Percentiles rank a stretch among this genome's conserved stretches.
These are phyloP conservation scores for Torulaspora globosa DNA, from an alignment of 1,139 yeast species.

Conservation along the genomic window DNA sequence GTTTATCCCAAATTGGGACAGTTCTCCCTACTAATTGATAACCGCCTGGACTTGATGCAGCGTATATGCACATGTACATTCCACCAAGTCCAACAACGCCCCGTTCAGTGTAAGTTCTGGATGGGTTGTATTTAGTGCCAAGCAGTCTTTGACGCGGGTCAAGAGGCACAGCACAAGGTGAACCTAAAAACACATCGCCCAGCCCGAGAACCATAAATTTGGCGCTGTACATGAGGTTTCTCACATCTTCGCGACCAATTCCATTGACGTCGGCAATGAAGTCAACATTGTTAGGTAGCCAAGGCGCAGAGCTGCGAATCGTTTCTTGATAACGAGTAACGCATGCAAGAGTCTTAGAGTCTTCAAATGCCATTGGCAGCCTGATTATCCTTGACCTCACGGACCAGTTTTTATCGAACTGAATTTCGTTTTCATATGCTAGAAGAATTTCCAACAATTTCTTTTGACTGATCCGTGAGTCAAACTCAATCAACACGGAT, in stretches of 20 bases:
- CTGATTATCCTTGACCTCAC: slow-evolving; percentile 77
- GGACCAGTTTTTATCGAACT: slow-evolving; percentile 74
- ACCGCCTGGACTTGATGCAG: slow-evolving; percentile 99
- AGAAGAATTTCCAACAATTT: slow-evolving; percentile 59
- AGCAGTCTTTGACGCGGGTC: slow-evolving; percentile 92
- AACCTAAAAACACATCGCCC: slow-evolving; percentile 96
- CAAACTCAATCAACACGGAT: slow-evolving; percentile 82
- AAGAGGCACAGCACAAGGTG: slow-evolving; percentile 96
- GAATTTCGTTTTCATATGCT: slow-evolving; percentile 70
- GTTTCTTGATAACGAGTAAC: slow-evolving; percentile 91
- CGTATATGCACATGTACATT: slow-evolving; percentile 96
- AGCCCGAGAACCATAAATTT: slow-evolving; percentile 87
- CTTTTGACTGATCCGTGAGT: slow-evolving; percentile 54
- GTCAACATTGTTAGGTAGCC: slow-evolving; percentile 97
- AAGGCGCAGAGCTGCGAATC: slow-evolving; percentile 87
- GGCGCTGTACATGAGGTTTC: slow-evolving; percentile 81
- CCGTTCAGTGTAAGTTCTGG: slow-evolving; percentile 91
- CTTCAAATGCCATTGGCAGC: slow-evolving; percentile 96
- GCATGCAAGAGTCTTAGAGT: slow-evolving; percentile 78
- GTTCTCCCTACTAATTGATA: slow-evolving; percentile 96
- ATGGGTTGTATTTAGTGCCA: slow-evolving; percentile 93
- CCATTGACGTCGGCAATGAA: slow-evolving; percentile 87
- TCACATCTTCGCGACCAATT: slow-evolving; percentile 67
- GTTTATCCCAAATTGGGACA: slow-evolving; percentile 95
- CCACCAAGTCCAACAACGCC: slow-evolving; percentile 99